Conservation (phyloP, 2,329 filamentous ascomycete species). For the Zymoseptoria brevis region DNA sequence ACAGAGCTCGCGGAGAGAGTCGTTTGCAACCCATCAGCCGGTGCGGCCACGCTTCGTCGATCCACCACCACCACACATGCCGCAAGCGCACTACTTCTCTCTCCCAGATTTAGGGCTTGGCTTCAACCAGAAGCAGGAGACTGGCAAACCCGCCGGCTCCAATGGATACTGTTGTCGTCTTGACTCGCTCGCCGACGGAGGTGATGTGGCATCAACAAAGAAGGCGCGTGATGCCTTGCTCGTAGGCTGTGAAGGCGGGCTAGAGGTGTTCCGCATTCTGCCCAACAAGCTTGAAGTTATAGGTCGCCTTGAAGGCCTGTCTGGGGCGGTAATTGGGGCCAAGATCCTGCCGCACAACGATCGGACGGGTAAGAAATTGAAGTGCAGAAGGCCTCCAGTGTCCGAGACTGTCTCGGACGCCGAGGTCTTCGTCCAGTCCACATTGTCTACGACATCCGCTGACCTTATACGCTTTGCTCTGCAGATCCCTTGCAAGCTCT, state of each 20-base stretch:
- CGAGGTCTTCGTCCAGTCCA: no score
- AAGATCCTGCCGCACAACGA: conserved; percentile 70
- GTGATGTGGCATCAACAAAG: conserved; percentile 37
- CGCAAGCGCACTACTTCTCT: conserved; percentile 29
- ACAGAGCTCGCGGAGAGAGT: conserved; percentile 15
- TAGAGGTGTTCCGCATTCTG: conserved; percentile 67
- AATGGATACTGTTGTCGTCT: conserved; percentile 74
- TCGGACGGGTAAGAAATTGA: no score
- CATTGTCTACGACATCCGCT: no score
- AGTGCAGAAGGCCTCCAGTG: no score
- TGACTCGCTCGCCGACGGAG: conserved; percentile 54
- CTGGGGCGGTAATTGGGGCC: conserved; percentile 71
- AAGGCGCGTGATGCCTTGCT: conserved; percentile 58
- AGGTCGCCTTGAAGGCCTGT: conserved; percentile 65
- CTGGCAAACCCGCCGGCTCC: conserved; percentile 24
- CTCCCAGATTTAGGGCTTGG: conserved; percentile 26
- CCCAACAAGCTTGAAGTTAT: conserved; percentile 64
- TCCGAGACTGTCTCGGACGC: no score
- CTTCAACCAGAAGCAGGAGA: conserved; percentile 28
- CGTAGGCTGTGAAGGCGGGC: conserved; percentile 69
- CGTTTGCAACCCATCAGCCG: conserved; percentile 13
- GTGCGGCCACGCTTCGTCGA: conserved; percentile 20
- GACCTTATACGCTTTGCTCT: no score
- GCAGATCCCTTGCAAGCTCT: conserved; percentile 44
- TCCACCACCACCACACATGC: conserved; percentile 29